Evolutionary conservation across 768 basidiomycete species (phyloP), one percentile per base, ranked within the genome.

Genomic region (Boletus insuetus): DNA sequence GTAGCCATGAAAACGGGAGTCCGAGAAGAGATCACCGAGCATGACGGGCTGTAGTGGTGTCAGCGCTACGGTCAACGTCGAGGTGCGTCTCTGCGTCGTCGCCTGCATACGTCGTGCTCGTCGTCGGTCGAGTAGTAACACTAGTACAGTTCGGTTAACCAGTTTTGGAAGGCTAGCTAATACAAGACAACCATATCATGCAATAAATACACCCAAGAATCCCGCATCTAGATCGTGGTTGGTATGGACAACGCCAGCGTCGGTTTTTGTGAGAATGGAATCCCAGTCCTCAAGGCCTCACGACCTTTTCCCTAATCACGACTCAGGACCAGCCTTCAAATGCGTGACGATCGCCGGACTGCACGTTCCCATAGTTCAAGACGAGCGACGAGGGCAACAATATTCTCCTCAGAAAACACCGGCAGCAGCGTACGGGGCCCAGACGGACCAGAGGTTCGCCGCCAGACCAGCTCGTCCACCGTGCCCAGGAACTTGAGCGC

Each of bases 1-100:
- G 43, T 73, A 73, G 3, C 79, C 79, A 55, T 80, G 77, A 29
- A 67, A 63, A 16, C 79, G 74, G 2, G 77, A 68, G 49, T 79
- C 78, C 1, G 76, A 74, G 54, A 72, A 79, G 1, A 72, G 37
- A 6, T 77, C 74, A 3, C 62, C 53, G 1, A 56, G 10, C 13
- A 62, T 55, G 4, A 9, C 9, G 26, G 63, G 31, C 5, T 22
- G 46, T 3, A 60, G 41, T 12, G 59, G 39, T 10, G 49, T 44
- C 0, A 60, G 49, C 0, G 54, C 22, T n/a, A 56, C 29, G 20
- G 58, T 58, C 47, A 64, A 58, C 35, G 66, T 68, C 24, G 69
- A 70, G 26, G 64, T 62, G 29, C 70, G 70, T 57, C 62, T 56
- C 38, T 64, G 68, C 19, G 55, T 50, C 20, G 61, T 56, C 4